Percentiles rank a stretch among this genome's conserved stretches.
These are phyloP conservation scores for Saccharomycopsis selenospora DNA, from an alignment of 805 yeast genomes.

Conservation along the genomic window DNA sequence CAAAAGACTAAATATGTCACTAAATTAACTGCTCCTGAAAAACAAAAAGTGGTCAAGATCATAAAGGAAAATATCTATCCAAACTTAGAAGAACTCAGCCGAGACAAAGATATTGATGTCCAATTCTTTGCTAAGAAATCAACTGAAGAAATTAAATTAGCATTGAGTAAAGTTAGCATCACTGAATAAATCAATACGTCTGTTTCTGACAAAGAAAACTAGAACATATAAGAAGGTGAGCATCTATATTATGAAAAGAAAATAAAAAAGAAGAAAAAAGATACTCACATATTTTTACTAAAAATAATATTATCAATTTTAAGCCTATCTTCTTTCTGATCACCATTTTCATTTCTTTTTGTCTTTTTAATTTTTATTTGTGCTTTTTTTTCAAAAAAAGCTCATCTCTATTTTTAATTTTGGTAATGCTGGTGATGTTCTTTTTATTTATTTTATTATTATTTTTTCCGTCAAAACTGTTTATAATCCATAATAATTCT, in stretches of 20 bases:
- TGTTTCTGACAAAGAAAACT: too few species aligned
- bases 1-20: conserved; percentile 22
- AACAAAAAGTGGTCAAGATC: conserved; percentile 26
- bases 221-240: too few species aligned
- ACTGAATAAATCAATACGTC: neutral
- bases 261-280: too few species aligned
- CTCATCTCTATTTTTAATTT: neutral
- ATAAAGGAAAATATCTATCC: conserved; percentile 52
- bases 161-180: conserved; percentile 11
- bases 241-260: too few species aligned
- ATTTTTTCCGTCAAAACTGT: conserved; percentile 13
- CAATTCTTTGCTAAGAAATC: conserved; percentile 75
- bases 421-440: conserved; percentile 1
- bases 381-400: neutral
- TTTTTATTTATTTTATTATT: conserved; percentile 1
- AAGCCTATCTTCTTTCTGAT: too few species aligned
- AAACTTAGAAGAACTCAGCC: conserved; percentile 52
- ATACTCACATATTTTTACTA: too few species aligned
- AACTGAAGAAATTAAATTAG: conserved; percentile 32
- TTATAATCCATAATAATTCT: conserved; percentile 2
- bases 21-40: conserved; percentile 23
- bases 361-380: neutral
- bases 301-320: too few species aligned
- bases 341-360: too few species aligned
- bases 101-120: conserved; percentile 84